Evolutionary conservation across 2,329 filamentous ascomycete genomes (phyloP).

Genomic region (Beauveria brongniartii): DNA sequence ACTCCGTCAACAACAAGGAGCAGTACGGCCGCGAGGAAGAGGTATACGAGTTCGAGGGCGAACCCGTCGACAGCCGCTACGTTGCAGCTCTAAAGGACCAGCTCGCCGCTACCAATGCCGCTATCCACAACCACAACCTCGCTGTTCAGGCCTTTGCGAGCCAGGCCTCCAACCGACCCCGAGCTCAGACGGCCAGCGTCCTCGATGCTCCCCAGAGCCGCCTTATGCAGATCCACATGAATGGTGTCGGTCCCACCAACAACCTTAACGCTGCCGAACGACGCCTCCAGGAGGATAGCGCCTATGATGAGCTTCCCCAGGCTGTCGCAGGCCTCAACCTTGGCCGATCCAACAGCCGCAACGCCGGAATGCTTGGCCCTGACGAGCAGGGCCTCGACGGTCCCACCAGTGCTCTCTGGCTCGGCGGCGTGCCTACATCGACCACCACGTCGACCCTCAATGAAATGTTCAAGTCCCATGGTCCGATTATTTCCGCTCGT

Average conservation of each 20-base stretch:
- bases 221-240: constrained; percentile 63
- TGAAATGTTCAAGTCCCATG: constrained; percentile 92
- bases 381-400: constrained; percentile 80
- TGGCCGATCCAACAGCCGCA: constrained; percentile 55
- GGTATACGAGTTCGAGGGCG: constrained; percentile 52
- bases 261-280: constrained; percentile 70
- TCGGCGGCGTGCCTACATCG: constrained; percentile 93
- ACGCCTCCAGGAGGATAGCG: constrained; percentile 63
- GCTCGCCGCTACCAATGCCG: constrained; percentile 55
- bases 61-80: constrained; percentile 48
- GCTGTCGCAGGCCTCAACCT: constrained; percentile 77
- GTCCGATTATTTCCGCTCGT: constrained; percentile 80
- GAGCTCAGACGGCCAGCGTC: constrained; percentile 86
- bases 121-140: constrained; percentile 84
- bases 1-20: constrained; percentile 97
- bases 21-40: constrained; percentile 89
- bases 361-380: constrained; percentile 58
- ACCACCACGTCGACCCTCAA: constrained; percentile 92
- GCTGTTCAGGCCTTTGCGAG: constrained; percentile 88
- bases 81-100: constrained; percentile 56
- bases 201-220: constrained; percentile 68
- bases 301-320: constrained; percentile 73
- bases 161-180: constrained; percentile 75
- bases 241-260: constrained; percentile 60
- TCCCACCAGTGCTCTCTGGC: constrained; percentile 89